These are phyloP conservation scores for Boletus rubescentipes DNA, from an alignment of 768 basidiomycete genomes.

Conservation along the genomic window DNA sequence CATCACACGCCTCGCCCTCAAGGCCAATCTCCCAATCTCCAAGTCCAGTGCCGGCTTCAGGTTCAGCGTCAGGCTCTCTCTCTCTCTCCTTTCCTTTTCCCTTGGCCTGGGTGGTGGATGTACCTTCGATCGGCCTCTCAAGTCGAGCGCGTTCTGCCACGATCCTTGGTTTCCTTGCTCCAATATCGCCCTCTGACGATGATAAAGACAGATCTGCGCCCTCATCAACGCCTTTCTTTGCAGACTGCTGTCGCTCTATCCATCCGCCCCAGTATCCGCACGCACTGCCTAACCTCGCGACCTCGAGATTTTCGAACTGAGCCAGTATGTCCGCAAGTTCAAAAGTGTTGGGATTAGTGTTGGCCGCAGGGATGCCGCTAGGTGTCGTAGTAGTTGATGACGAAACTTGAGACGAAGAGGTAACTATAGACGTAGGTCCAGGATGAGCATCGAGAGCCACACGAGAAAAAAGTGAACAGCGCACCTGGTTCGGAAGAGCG, in stretches of 20 bases:
- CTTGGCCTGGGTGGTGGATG: background rate
- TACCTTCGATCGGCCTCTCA: conserved; percentile 3
- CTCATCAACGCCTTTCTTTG: background rate
- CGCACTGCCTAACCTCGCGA: conserved; percentile 40
- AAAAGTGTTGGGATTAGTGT: background rate
- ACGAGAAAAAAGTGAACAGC: background rate
- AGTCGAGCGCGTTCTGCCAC: conserved; percentile 11
- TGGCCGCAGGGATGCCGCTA: background rate
- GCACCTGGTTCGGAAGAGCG: conserved; percentile 4
- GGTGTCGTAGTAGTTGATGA: background rate
- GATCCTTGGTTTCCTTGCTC: conserved; percentile 14
- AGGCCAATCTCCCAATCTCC: conserved; percentile 24
- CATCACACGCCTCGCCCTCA: conserved; percentile 31
- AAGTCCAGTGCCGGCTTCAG: background rate
- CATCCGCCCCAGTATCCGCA: conserved; percentile 41
- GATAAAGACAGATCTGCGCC: background rate
- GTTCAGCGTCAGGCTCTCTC: background rate
- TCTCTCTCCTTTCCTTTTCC: conserved; percentile 21
- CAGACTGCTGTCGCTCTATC: conserved; percentile 10
- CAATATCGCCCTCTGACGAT: background rate
- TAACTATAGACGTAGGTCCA: background rate
- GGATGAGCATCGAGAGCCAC: background rate
- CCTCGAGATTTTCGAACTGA: conserved; percentile 34
- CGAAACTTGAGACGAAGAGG: background rate
- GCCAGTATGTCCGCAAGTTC: conserved; percentile 26